A percentile compares a stretch with the other conserved stretches of the same genome.
These are phyloP conservation scores for Gloeopeniophorella convolvens DNA, from an alignment of 768 basidiomycete species.

Conservation along the genomic window DNA sequence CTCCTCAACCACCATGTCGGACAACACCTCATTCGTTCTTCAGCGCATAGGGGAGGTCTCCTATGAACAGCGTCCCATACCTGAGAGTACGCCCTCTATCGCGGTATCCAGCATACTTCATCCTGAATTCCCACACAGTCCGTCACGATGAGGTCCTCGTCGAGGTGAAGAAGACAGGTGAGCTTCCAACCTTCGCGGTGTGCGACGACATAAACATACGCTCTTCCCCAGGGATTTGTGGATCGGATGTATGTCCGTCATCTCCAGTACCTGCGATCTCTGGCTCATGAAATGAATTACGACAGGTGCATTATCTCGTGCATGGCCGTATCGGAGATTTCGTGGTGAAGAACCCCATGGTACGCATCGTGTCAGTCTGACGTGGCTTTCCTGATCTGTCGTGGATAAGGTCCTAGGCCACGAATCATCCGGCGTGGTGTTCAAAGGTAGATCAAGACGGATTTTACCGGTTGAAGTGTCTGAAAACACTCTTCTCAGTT, in stretches of 20 bases:
- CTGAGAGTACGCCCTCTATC: conserved; percentile 44
- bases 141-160: conserved; percentile 76
- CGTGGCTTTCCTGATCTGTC: conserved; percentile 6
- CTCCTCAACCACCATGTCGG: conserved; percentile 42
- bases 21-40: conserved; percentile 78
- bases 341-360: conserved; percentile 77
- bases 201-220: conserved; percentile 2
- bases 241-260: conserved; percentile 61
- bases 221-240: conserved; percentile 66
- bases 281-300: conserved; percentile 4
- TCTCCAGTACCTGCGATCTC: too few species aligned
- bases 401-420: conserved; percentile 79
- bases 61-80: conserved; percentile 72
- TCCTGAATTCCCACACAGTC: conserved; percentile 37
- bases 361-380: conserved; percentile 25
- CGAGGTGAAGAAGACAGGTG: conserved; percentile 89
- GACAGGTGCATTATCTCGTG: conserved; percentile 70
- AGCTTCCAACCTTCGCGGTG: background rate
- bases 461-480: background rate
- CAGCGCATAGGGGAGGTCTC: conserved; percentile 58
- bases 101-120: background rate
- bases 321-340: conserved; percentile 78
- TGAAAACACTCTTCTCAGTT: conserved; percentile 36
- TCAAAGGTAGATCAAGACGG: conserved; percentile 41
- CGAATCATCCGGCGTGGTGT: conserved; percentile 79